Conservation (phyloP, 768 basidiomycete species). For the Xerocomellus intermedius region DNA sequence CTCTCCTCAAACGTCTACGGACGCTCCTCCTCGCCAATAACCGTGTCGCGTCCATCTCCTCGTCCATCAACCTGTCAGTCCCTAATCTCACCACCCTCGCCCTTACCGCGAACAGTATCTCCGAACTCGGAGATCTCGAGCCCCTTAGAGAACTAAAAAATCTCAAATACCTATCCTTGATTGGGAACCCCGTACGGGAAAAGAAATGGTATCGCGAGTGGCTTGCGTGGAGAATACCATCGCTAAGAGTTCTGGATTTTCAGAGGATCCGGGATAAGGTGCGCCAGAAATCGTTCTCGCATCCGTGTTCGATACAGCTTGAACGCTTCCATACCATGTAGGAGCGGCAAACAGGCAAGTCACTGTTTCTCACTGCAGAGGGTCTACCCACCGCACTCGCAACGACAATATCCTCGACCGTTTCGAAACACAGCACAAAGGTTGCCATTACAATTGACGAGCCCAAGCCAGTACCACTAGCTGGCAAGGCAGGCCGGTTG, state of each 20-base stretch:
- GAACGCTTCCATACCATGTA: conserved; percentile 38
- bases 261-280: conserved; percentile 95
- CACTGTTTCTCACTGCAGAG: conserved; percentile 79
- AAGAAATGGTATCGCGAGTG: conserved; percentile 97
- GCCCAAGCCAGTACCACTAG: conserved; percentile 55
- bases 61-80: conserved; percentile 76
- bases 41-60: conserved; percentile 78
- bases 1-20: conserved; percentile 78
- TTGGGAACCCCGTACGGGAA: conserved; percentile 84
- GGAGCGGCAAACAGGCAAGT: conserved; percentile 76
- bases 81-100: conserved; percentile 83
- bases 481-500: conserved; percentile 76
- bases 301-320: conserved; percentile 21
- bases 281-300: conserved; percentile 42
- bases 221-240: conserved; percentile 86
- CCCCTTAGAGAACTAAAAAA: conserved; percentile 72
- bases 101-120: conserved; percentile 78
- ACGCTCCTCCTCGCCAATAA: conserved; percentile 90
- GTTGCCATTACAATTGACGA: conserved; percentile 68
- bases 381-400: conserved; percentile 77
- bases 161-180: conserved; percentile 71
- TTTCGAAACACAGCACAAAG: conserved; percentile 67
- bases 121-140: conserved; percentile 82
- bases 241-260: conserved; percentile 90
- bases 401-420: conserved; percentile 70